Evolutionary conservation across 2,329 filamentous ascomycete species (phyloP).

Genomic region (Penicillium sp.): DNA sequence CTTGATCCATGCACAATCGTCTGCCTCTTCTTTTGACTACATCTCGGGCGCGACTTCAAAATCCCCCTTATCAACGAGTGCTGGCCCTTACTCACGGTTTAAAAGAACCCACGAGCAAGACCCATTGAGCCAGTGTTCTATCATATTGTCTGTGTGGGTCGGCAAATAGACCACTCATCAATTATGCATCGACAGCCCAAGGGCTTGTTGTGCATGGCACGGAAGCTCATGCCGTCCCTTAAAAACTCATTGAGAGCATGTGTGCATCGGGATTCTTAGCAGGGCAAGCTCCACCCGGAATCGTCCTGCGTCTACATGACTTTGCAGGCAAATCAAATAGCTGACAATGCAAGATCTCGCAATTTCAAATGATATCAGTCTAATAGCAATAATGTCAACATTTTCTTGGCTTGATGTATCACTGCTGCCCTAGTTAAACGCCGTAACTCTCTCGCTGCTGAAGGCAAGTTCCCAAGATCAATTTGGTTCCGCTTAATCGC

Average conservation of each 20-base stretch:
- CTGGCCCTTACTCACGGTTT: background rate
- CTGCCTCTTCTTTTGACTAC: background rate
- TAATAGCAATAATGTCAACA: constrained; percentile 11
- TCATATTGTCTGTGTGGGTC: no score
- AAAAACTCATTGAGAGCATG: no score
- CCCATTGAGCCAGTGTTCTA: no score
- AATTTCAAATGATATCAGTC: constrained; percentile 5
- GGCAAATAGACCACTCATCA: no score
- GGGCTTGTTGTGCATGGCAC: no score
- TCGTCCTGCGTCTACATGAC: no score
- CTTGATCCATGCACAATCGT: constrained; percentile 13
- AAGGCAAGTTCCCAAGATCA: constrained; percentile 16
- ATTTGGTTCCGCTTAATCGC: constrained; percentile 17
- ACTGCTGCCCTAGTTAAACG: constrained; percentile 21
- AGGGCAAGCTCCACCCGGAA: background rate
- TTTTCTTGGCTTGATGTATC: constrained; percentile 11
- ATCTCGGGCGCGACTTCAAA: background rate
- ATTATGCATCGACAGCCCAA: background rate
- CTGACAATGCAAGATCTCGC: constrained; percentile 2
- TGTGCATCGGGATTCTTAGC: no score
- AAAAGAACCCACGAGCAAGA: background rate
- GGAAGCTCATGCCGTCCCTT: no score
- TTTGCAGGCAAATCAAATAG: background rate
- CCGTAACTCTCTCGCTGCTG: constrained; percentile 32
- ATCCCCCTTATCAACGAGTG: background rate